phyloP scores from a whole-genome alignment of 2,329 filamentous ascomycete species.

The Gremmenia infestans region DNA sequence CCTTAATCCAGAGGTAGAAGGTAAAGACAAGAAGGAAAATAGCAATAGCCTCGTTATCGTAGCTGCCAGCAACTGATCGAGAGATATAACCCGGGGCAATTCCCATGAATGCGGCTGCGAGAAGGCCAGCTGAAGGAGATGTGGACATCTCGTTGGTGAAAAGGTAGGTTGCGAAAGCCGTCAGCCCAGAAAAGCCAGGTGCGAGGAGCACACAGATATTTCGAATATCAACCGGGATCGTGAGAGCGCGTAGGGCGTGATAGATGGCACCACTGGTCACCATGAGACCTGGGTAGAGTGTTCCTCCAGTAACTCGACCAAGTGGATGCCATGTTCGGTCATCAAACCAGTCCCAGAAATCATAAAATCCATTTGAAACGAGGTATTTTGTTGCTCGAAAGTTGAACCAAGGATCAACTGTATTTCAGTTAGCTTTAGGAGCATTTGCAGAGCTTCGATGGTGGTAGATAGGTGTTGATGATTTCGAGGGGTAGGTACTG shows the following conservation, averaged over 20 bases:
- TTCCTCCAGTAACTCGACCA: conserved; percentile 95
- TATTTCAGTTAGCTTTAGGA: conserved; percentile 31
- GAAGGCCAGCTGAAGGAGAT: conserved; percentile 89
- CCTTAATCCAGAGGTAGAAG: conserved; percentile 99
- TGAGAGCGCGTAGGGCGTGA: conserved; percentile 82
- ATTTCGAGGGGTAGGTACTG: conserved; percentile 39
- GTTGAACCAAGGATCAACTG: conserved; percentile 99
- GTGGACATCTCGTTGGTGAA: conserved; percentile 95
- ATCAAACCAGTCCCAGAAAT: conserved; percentile 99
- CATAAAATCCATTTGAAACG: conserved; percentile 94
- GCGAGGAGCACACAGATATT: conserved; percentile 98
- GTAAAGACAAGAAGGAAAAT: conserved; percentile 98
- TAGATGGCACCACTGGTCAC: conserved; percentile 97
- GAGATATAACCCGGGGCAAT: conserved; percentile 98
- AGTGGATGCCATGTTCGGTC: conserved; percentile 99
- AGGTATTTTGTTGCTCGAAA: conserved; percentile 98
- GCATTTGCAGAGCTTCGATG: conserved; percentile 19
- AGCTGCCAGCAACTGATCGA: conserved; percentile 93
- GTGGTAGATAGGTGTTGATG: conserved; percentile 15
- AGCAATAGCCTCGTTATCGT: conserved; percentile 98
- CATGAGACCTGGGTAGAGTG: conserved; percentile 98
- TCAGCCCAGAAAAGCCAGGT: conserved; percentile 89
- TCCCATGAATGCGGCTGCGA: conserved; percentile 94
- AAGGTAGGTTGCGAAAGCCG: conserved; percentile 87
- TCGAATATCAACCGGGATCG: conserved; percentile 93